Conservation (phyloP, 805 yeast species). For the Candida golubevii region DNA sequence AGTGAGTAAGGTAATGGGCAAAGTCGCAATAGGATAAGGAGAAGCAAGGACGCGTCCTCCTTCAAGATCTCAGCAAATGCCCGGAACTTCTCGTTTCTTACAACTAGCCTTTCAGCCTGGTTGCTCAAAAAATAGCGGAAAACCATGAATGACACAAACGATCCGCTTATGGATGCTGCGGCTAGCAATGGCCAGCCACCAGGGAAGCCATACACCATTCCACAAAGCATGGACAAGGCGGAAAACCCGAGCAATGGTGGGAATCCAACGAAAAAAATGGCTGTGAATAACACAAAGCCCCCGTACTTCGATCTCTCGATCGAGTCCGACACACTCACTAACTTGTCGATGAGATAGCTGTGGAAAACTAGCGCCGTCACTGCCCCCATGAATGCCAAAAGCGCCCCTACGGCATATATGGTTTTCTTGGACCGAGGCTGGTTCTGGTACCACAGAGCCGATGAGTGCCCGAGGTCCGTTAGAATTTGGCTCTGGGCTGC, state of each 20-base stretch:
- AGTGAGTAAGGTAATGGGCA: slow-evolving; percentile 94
- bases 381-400: slow-evolving; percentile 16
- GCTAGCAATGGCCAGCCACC: slow-evolving; percentile 78
- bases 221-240: slow-evolving; percentile 59
- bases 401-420: slow-evolving; percentile 14
- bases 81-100: slow-evolving; percentile 58
- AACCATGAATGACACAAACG: slow-evolving; percentile 65
- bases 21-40: slow-evolving; percentile 69
- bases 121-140: slow-evolving; percentile 57
- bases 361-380: slow-evolving; percentile 32
- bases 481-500: slow-evolving; percentile 2
- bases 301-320: slow-evolving; percentile 41
- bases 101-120: slow-evolving; percentile 58
- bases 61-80: slow-evolving; percentile 71
- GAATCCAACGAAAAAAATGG: slow-evolving; percentile 68
- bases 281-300: slow-evolving; percentile 42
- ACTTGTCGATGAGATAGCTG: slow-evolving; percentile 27
- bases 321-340: slow-evolving; percentile 43
- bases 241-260: slow-evolving; percentile 91
- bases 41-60: slow-evolving; percentile 59
- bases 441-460: slow-evolving; percentile 15
- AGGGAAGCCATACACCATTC: slow-evolving; percentile 79
- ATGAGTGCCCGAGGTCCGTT: slow-evolving; percentile 4
- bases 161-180: slow-evolving; percentile 65
- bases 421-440: slow-evolving; percentile 15